Conservation (phyloP, 2,329 filamentous ascomycete species). For the Colletotrichum sp. region DNA sequence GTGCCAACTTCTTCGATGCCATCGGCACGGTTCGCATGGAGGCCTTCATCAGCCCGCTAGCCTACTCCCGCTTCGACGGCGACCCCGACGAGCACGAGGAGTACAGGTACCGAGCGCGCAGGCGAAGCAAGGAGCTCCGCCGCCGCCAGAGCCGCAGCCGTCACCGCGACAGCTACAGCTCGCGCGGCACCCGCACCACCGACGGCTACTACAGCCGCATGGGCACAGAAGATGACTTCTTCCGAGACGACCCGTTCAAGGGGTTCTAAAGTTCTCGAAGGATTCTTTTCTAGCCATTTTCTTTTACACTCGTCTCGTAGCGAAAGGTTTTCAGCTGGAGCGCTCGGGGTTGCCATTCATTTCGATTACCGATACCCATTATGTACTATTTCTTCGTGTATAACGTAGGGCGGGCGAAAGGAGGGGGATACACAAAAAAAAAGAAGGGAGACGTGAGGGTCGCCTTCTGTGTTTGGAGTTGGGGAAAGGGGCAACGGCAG, state of each 20-base stretch:
- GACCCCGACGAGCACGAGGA: slow-evolving; percentile 57
- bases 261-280: slow-evolving; percentile 54
- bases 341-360: slow-evolving; percentile 9
- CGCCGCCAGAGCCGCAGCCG: slow-evolving; percentile 59
- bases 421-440: background rate
- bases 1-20: slow-evolving; percentile 78
- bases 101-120: slow-evolving; percentile 49
- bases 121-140: slow-evolving; percentile 61
- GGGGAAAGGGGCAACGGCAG: background rate
- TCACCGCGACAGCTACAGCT: slow-evolving; percentile 56
- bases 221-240: slow-evolving; percentile 60
- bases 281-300: background rate
- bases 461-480: slow-evolving; percentile 1
- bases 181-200: slow-evolving; percentile 47
- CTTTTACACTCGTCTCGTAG: background rate
- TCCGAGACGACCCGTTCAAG: slow-evolving; percentile 65
- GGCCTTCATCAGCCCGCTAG: slow-evolving; percentile 80
- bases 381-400: slow-evolving; percentile 17
- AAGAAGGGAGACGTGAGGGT: background rate
- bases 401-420: background rate
- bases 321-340: background rate
- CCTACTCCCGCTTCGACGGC: slow-evolving; percentile 52
- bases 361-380: slow-evolving; percentile 16
- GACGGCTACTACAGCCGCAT: slow-evolving; percentile 56
- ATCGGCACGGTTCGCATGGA: slow-evolving; percentile 96